Conservation (phyloP, 176 grass and related monocot genomes). For the Musa beccarii region DNA sequence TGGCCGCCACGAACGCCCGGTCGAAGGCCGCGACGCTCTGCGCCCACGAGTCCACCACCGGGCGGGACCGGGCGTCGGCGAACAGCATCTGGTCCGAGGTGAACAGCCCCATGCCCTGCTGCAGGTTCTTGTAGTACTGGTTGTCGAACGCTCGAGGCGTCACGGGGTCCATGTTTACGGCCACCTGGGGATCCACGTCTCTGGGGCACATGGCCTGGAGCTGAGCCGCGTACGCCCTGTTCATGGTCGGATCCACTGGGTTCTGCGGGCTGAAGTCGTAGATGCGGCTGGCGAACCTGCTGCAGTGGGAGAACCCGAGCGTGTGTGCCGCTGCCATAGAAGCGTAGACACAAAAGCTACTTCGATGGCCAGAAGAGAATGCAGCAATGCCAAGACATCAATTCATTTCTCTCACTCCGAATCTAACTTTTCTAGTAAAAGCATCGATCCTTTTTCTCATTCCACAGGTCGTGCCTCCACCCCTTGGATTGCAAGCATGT, state of each 20-base stretch:
- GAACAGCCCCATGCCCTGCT: slow-evolving; percentile 10
- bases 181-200: not conserved
- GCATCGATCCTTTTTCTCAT: too few species aligned
- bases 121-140: slow-evolving; percentile 22
- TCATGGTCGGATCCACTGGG: not conserved
- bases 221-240: not conserved
- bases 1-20: not conserved
- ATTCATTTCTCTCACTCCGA: not conserved
- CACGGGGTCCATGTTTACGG: not conserved
- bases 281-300: not conserved
- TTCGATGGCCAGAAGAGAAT: not conserved
- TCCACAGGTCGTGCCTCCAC: not conserved
- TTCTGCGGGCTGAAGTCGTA: not conserved
- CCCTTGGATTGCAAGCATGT: not conserved
- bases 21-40: not conserved
- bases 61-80: not conserved
- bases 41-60: not conserved
- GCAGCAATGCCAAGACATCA: not conserved
- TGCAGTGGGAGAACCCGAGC: slow-evolving; percentile 5
- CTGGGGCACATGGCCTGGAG: slow-evolving; percentile 6
- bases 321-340: not conserved
- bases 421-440: not conserved
- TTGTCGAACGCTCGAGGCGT: not conserved
- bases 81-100: slow-evolving; percentile 15
- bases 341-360: too few species aligned